phyloP scores from a whole-genome alignment of 2,329 filamentous ascomycete species.

The Paracorniculantispora psalliotae region DNA sequence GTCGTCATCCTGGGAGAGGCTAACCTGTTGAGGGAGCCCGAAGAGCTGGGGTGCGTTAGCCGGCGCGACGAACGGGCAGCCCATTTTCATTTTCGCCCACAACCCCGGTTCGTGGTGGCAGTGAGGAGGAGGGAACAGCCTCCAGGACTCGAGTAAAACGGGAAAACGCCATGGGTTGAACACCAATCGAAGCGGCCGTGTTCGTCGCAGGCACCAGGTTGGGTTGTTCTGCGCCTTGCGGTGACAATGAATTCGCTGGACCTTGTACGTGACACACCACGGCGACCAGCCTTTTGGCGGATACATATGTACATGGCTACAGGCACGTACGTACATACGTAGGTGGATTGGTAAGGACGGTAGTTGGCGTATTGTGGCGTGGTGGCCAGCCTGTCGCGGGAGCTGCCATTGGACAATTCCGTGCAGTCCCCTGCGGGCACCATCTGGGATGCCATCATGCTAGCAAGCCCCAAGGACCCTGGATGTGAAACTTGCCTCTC shows the following conservation, averaged over 20 bases:
- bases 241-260: no score
- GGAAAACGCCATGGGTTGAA: not conserved
- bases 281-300: no score
- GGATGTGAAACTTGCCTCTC: not conserved
- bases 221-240: no score
- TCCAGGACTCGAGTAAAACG: not conserved
- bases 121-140: not conserved
- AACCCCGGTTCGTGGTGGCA: not conserved
- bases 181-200: no score
- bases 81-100: not conserved
- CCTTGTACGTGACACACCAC: no score
- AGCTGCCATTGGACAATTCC: slow-evolving; percentile 6
- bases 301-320: not conserved
- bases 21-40: slow-evolving; percentile 2
- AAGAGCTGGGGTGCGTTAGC: slow-evolving; percentile 9
- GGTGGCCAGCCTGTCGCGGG: not conserved
- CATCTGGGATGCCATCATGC: not conserved
- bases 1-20: slow-evolving; percentile 2
- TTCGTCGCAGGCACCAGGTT: no score
- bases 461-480: not conserved
- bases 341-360: not conserved
- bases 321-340: not conserved
- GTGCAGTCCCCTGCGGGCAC: not conserved
- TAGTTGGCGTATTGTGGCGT: slow-evolving; percentile 2
- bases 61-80: not conserved